Conservation (phyloP, 129 eudicot species). For the Saposhnikovia divaricata region DNA sequence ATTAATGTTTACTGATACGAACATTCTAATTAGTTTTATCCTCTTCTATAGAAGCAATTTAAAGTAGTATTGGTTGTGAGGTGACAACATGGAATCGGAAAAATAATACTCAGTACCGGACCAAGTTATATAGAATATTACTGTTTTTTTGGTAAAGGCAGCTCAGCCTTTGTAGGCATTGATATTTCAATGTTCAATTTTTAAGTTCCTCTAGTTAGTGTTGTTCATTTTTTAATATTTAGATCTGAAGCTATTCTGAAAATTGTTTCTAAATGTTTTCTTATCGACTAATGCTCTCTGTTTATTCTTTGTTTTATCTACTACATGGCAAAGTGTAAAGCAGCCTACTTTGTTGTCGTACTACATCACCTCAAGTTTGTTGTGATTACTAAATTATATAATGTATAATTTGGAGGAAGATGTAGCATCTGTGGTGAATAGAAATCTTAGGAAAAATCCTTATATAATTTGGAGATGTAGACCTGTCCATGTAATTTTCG, state of each 20-base stretch:
- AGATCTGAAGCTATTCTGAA: neutral
- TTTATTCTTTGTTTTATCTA: neutral
- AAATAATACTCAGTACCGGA: neutral
- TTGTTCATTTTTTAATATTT: neutral
- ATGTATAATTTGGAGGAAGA: too few relatives aligned
- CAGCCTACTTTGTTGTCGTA: constrained; percentile 69
- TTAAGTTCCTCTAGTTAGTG: neutral
- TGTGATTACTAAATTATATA: too few relatives aligned
- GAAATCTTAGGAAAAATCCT: too few relatives aligned
- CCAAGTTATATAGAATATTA: neutral
- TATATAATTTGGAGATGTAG: too few relatives aligned
- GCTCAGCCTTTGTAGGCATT: constrained; percentile 1
- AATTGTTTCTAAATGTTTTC: neutral
- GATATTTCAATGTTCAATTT: neutral
- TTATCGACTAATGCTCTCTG: neutral
- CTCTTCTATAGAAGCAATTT: neutral
- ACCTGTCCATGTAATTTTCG: too few relatives aligned
- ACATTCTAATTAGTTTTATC: neutral
- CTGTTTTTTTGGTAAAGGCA: neutral
- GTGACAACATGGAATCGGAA: neutral
- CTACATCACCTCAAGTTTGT: constrained; percentile 43
- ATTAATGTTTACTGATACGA: neutral
- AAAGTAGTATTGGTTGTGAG: neutral
- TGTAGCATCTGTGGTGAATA: too few relatives aligned
- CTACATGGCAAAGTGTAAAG: constrained; percentile 54